These are phyloP conservation scores for Trichoderma lentiforme DNA, from an alignment of 2,329 filamentous ascomycete genomes.

Conservation along the genomic window DNA sequence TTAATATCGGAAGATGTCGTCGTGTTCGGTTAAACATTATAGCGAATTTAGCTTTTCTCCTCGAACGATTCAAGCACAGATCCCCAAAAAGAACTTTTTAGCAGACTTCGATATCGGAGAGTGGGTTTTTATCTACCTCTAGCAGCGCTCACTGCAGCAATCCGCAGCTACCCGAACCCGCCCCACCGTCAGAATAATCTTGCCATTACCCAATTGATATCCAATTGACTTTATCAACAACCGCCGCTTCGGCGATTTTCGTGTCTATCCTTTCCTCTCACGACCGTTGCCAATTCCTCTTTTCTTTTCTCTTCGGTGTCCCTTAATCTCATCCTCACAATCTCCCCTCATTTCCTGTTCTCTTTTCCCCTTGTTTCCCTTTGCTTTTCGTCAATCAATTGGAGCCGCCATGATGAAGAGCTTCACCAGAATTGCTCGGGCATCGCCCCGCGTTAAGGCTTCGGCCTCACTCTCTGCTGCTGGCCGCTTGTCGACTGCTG, in stretches of 20 bases:
- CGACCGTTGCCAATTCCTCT: background rate
- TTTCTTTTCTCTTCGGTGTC: background rate
- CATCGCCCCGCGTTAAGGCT: conserved; percentile 28
- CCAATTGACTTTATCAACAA: background rate
- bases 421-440: conserved; percentile 31
- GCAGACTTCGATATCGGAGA: conserved; percentile 25
- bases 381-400: background rate
- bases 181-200: conserved; percentile 23
- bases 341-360: conserved; percentile 3
- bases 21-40: conserved; percentile 6
- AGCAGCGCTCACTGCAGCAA: background rate
- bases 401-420: conserved; percentile 34
- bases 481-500: conserved; percentile 17
- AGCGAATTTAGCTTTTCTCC: background rate
- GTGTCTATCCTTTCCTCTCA: background rate
- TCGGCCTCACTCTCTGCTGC: conserved; percentile 22
- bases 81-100: background rate
- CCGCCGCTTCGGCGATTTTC: background rate
- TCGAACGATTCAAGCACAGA: background rate
- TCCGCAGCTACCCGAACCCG: conserved; percentile 25
- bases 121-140: background rate
- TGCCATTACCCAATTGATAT: conserved; percentile 19
- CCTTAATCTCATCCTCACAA: background rate
- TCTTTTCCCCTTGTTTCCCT: conserved; percentile 1
- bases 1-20: background rate